Conservation (phyloP, 768 basidiomycete genomes). For the Trametes cingulata region DNA sequence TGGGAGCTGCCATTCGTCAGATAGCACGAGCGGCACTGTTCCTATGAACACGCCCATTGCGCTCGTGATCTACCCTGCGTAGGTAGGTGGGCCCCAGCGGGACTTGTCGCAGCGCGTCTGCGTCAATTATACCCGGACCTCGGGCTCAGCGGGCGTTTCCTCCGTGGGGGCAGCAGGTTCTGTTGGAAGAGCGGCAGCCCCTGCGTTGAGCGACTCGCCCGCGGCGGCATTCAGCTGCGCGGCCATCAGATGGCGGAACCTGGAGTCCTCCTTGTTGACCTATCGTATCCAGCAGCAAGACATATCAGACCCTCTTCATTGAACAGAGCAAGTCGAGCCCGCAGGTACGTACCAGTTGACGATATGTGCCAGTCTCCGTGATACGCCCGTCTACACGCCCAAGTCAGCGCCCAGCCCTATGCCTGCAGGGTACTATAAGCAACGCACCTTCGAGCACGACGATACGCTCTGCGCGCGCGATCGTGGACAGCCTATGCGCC, state of each 20-base stretch:
- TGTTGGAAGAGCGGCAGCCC: neutral
- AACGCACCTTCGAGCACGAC: constrained; percentile 82
- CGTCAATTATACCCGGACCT: neutral
- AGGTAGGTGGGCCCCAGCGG: neutral
- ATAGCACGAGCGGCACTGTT: no score
- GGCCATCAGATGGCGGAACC: constrained; percentile 88
- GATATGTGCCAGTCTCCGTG: constrained; percentile 80
- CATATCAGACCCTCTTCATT: neutral
- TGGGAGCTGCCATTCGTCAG: no score
- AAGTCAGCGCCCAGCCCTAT: neutral
- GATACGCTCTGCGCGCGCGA: constrained; percentile 86
- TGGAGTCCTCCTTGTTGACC: constrained; percentile 68
- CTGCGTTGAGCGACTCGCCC: constrained; percentile 18
- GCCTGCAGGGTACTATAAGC: neutral
- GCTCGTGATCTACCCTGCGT: neutral
- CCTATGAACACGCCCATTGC: neutral
- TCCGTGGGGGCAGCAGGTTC: neutral
- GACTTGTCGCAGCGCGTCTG: neutral
- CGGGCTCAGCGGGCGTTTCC: neutral
- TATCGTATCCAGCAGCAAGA: constrained; percentile 26
- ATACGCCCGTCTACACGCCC: constrained; percentile 63
- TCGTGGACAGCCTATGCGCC: constrained; percentile 87
- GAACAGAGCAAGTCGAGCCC: neutral
- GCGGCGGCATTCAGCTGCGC: constrained; percentile 70
- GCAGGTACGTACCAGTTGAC: constrained; percentile 57